Evolutionary conservation across 2,329 filamentous ascomycete genomes (phyloP).

Genomic region (Hypocreales sp.): DNA sequence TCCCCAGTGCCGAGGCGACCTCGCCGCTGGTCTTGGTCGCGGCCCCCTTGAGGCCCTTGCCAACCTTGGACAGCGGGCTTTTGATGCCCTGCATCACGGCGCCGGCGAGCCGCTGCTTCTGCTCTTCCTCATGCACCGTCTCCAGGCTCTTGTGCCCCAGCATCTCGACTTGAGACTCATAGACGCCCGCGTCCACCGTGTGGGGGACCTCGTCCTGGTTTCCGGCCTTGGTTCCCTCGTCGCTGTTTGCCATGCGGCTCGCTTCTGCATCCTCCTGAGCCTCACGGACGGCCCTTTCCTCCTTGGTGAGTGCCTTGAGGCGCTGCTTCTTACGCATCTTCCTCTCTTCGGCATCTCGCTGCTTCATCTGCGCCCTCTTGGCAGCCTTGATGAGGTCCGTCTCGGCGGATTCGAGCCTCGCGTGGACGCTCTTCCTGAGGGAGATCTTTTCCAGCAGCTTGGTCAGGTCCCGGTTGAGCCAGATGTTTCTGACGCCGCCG

Average conservation of each 20-base stretch:
- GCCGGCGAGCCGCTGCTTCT: constrained; percentile 7
- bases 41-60: constrained; percentile 30
- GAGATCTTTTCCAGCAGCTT: constrained; percentile 73
- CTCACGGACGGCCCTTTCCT: constrained; percentile 29
- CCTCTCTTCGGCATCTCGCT: constrained; percentile 48
- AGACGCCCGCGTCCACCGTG: constrained; percentile 28
- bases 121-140: constrained; percentile 8
- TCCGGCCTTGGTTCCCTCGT: constrained; percentile 33
- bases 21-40: constrained; percentile 30
- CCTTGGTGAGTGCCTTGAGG: constrained; percentile 32
- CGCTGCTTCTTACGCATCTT: constrained; percentile 38
- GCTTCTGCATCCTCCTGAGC: constrained; percentile 34
- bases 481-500: constrained; percentile 86
- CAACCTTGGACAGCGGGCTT: constrained; percentile 27
- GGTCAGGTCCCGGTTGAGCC: constrained; percentile 86
- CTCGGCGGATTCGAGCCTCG: constrained; percentile 63
- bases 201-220: constrained; percentile 39
- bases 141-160: not conserved
- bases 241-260: constrained; percentile 30
- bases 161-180: constrained; percentile 16
- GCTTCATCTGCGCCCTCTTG: constrained; percentile 64
- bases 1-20: constrained; percentile 35
- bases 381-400: constrained; percentile 69
- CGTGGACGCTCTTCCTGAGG: constrained; percentile 54
- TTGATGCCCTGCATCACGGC: constrained; percentile 16